Conservation (phyloP, 345 rosid genomes). For the Citrus mangshanensis region DNA sequence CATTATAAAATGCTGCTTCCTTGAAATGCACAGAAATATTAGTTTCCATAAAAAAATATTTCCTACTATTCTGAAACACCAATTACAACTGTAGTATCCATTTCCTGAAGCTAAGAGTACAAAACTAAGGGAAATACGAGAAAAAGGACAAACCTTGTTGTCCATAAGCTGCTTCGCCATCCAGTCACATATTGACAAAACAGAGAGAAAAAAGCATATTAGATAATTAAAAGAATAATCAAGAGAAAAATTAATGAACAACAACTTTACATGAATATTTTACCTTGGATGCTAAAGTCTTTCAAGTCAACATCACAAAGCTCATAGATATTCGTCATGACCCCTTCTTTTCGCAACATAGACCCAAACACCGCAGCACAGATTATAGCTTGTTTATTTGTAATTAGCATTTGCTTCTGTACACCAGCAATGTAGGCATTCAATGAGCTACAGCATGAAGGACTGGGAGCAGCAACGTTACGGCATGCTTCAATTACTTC, state of each 20-base stretch:
- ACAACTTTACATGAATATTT: background rate
- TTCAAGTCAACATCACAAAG: conserved; percentile 95
- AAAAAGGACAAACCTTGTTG: conserved; percentile 61
- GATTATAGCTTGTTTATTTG: conserved; percentile 91
- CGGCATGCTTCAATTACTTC: conserved; percentile 85
- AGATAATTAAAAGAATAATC: conserved; percentile 16
- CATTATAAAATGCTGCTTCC: background rate
- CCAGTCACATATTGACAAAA: conserved; percentile 27
- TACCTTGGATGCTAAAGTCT: conserved; percentile 96
- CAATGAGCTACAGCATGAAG: conserved; percentile 90
- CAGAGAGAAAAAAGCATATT: conserved; percentile 21
- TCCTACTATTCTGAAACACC: background rate
- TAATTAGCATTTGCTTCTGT: conserved; percentile 92
- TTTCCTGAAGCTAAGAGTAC: background rate
- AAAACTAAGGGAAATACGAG: background rate
- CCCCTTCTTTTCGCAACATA: conserved; percentile 76
- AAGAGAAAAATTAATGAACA: background rate
- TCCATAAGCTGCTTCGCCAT: conserved; percentile 58
- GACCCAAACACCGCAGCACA: conserved; percentile 88
- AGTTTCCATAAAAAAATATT: background rate
- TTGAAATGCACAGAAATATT: background rate
- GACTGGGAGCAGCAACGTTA: conserved; percentile 85
- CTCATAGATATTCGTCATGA: conserved; percentile 82
- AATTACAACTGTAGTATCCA: background rate
- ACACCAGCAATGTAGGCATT: conserved; percentile 73